Conservation (phyloP, 192 early-diverging fungal genomes). For the Kappamyces sp. region DNA sequence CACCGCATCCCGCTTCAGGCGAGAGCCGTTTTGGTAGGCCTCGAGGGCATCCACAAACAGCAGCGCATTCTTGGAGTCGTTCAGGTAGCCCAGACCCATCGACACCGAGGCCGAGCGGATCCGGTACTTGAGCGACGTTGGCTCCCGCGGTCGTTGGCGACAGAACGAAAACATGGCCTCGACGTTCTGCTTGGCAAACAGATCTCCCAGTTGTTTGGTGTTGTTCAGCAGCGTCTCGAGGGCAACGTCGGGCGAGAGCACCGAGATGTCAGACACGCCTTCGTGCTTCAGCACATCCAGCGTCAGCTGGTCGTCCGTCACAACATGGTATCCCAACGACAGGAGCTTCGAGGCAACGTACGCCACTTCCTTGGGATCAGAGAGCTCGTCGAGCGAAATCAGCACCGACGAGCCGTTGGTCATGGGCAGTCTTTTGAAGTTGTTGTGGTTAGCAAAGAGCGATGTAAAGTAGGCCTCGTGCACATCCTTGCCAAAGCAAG, state of each 20-base stretch:
- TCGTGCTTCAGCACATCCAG: constrained; percentile 36
- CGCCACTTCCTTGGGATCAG: constrained; percentile 60
- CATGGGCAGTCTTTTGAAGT: constrained; percentile 73
- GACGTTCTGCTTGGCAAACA: constrained; percentile 33
- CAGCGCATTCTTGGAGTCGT: constrained; percentile 41
- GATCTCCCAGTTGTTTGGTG: constrained; percentile 22
- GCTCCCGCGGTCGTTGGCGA: constrained; percentile 21
- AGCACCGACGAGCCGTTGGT: constrained; percentile 59
- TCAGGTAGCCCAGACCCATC: constrained; percentile 49
- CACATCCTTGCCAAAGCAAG: constrained; percentile 89
- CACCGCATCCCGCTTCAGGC: constrained; percentile 34
- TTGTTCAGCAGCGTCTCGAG: constrained; percentile 24
- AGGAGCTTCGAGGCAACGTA: constrained; percentile 64
- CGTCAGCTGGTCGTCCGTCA: constrained; percentile 60
- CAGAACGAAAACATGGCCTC: constrained; percentile 41
- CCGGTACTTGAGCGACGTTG: constrained; percentile 33
- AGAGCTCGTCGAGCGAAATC: constrained; percentile 60
- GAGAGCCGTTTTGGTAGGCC: constrained; percentile 30
- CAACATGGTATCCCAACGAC: constrained; percentile 60
- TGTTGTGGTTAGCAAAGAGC: constrained; percentile 79
- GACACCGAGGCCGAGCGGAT: constrained; percentile 45
- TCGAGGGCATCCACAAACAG: constrained; percentile 46
- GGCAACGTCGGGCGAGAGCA: constrained; percentile 14
- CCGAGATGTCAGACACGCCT: neutral
- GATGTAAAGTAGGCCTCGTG: constrained; percentile 80